These are phyloP conservation scores for Citrus cavaleriei DNA, from an alignment of 345 rosid genomes.

Conservation along the genomic window DNA sequence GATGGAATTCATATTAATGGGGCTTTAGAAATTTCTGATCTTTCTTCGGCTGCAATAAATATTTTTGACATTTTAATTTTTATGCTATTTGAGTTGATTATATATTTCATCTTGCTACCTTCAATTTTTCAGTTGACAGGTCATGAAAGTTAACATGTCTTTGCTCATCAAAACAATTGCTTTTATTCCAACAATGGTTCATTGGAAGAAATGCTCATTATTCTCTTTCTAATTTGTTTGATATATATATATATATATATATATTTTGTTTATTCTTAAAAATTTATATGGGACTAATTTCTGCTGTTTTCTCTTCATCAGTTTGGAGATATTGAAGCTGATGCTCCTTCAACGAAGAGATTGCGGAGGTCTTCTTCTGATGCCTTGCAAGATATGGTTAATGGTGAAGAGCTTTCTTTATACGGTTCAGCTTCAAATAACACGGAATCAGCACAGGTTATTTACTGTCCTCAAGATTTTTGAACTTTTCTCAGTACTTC, in stretches of 20 bases:
- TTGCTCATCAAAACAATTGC: not conserved
- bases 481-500: not conserved
- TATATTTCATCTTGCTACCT: not conserved
- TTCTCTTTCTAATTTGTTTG: slow-evolving; percentile 1
- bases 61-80: not conserved
- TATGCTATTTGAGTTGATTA: slow-evolving; percentile 1
- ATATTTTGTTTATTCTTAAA: not conserved
- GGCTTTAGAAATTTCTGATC: not conserved
- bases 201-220: not conserved
- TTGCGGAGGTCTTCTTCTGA: slow-evolving; percentile 74
- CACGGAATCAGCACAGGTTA: slow-evolving; percentile 85
- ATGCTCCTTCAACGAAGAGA: slow-evolving; percentile 67
- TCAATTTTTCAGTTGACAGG: not conserved
- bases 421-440: slow-evolving; percentile 74
- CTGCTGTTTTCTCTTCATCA: slow-evolving; percentile 24
- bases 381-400: slow-evolving; percentile 81
- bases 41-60: not conserved
- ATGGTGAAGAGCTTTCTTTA: slow-evolving; percentile 90
- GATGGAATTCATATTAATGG: not conserved
- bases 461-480: not conserved
- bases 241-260: not conserved
- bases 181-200: not conserved
- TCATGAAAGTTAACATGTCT: not conserved
- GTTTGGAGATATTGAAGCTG: slow-evolving; percentile 96
- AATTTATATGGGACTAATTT: not conserved